These are phyloP conservation scores for Calonectria leucothoes DNA, from an alignment of 2,329 filamentous ascomycete genomes.

Conservation along the genomic window DNA sequence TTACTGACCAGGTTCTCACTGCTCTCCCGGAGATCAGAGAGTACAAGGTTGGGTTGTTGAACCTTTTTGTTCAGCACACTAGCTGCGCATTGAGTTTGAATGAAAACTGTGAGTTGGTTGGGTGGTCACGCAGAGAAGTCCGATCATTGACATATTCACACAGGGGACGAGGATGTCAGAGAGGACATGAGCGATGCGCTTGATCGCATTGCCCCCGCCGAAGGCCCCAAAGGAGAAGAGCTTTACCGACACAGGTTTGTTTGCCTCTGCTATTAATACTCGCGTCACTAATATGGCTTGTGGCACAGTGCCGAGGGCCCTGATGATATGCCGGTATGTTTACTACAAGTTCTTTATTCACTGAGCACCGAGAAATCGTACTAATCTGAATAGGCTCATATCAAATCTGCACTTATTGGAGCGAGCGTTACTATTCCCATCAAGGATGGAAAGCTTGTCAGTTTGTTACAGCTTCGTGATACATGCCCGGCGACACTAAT, in stretches of 20 bases:
- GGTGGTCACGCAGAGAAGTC: too few relatives aligned
- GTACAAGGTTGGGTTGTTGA: constrained; percentile 88
- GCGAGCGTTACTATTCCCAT: constrained; percentile 94
- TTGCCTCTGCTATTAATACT: background rate
- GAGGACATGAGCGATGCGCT: constrained; percentile 94
- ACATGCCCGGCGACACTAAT: constrained; percentile 8
- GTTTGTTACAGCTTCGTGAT: constrained; percentile 38
- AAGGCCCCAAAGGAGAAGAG: constrained; percentile 75
- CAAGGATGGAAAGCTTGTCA: constrained; percentile 80
- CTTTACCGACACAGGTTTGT: constrained; percentile 79
- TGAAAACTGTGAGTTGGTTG: constrained; percentile 75
- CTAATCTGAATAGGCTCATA: constrained; percentile 73
- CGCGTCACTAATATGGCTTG: constrained; percentile 8
- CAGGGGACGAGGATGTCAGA: constrained; percentile 82
- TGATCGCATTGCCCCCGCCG: constrained; percentile 86
- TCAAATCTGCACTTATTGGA: constrained; percentile 91
- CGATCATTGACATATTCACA: constrained; percentile 51
- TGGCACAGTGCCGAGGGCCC: constrained; percentile 76
- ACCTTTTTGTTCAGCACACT: constrained; percentile 96
- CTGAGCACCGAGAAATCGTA: background rate
- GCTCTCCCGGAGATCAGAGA: constrained; percentile 82
- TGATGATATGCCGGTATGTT: constrained; percentile 89
- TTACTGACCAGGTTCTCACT: constrained; percentile 80
- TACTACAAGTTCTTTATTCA: background rate
- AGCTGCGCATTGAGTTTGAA: constrained; percentile 91